phyloP scores from a whole-genome alignment of 495 filamentous ascomycete genomes.

The Penicillium roqueforti region DNA sequence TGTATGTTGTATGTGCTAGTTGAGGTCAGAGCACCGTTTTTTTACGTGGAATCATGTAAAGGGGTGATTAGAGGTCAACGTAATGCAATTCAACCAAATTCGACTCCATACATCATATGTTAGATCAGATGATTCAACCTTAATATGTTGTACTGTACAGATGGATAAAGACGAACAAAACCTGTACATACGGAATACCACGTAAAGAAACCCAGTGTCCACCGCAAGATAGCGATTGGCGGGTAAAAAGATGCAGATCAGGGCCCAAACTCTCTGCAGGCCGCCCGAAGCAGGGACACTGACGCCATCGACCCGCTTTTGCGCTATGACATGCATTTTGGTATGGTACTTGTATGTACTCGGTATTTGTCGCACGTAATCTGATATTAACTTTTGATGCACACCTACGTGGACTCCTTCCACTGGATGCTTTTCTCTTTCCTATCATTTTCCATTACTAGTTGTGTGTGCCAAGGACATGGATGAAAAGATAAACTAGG shows the following conservation, averaged over 20 bases:
- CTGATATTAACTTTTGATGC: neutral
- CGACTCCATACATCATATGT: too few relatives aligned
- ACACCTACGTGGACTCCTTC: slow-evolving; percentile 1
- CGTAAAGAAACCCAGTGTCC: too few relatives aligned
- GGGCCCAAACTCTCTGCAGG: slow-evolving; percentile 27
- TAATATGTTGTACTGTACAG: too few relatives aligned
- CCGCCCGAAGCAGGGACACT: slow-evolving; percentile 28
- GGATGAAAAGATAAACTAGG: too few relatives aligned
- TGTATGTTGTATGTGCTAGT: too few relatives aligned
- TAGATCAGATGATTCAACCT: too few relatives aligned
- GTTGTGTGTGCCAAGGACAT: neutral
- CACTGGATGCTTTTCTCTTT: neutral
- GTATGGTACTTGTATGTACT: slow-evolving; percentile 7
- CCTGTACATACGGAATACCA: too few relatives aligned
- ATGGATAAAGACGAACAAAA: too few relatives aligned
- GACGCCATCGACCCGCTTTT: slow-evolving; percentile 22
- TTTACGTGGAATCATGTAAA: too few relatives aligned
- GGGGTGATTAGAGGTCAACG: too few relatives aligned
- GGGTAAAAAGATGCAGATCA: slow-evolving; percentile 21
- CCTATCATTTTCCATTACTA: neutral
- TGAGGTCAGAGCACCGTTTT: too few relatives aligned
- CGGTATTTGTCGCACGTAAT: neutral
- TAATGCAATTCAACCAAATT: too few relatives aligned
- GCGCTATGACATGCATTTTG: slow-evolving; percentile 23
- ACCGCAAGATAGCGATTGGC: neutral